phyloP scores from a whole-genome alignment of 2,329 filamentous ascomycete species.

The Penicillium glabrum region DNA sequence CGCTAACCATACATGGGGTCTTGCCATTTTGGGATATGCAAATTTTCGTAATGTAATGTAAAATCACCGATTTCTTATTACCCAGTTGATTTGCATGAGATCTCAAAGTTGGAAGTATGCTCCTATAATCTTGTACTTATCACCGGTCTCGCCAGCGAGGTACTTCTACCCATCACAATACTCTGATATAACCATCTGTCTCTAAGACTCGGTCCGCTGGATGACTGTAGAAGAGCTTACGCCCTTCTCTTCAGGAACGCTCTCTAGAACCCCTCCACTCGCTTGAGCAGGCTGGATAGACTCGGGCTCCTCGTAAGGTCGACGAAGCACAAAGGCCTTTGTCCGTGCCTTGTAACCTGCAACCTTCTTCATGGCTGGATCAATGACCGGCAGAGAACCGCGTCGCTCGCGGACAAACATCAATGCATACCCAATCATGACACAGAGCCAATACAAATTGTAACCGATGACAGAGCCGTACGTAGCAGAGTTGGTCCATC shows the following conservation, averaged over 20 bases:
- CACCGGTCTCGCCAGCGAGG: not conserved
- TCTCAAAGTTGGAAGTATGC: not conserved
- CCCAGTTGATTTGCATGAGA: not conserved
- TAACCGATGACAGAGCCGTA: conserved; percentile 85
- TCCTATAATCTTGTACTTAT: not conserved
- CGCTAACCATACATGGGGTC: not conserved
- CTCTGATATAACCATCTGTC: not conserved
- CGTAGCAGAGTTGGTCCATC: conserved; percentile 86
- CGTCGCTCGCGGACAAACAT: conserved; percentile 21
- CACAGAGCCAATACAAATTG: conserved; percentile 72
- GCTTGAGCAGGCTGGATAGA: not conserved
- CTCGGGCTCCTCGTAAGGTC: conserved; percentile 5
- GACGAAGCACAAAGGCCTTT: conserved; percentile 19
- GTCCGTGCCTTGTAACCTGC: conserved; percentile 9
- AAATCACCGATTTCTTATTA: not conserved
- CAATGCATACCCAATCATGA: conserved; percentile 18
- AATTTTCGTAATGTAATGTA: not conserved
- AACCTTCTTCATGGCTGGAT: conserved; percentile 13
- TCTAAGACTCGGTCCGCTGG: not conserved
- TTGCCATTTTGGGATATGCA: not conserved
- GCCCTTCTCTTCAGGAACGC: conserved; percentile 6
- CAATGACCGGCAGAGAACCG: conserved; percentile 17
- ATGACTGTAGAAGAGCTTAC: conserved; percentile 2
- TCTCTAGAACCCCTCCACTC: conserved; percentile 9
- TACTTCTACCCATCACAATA: not conserved